These are phyloP conservation scores for Lichtheimia hyalospora DNA, from an alignment of 371 early-diverging fungal species.

Conservation along the genomic window DNA sequence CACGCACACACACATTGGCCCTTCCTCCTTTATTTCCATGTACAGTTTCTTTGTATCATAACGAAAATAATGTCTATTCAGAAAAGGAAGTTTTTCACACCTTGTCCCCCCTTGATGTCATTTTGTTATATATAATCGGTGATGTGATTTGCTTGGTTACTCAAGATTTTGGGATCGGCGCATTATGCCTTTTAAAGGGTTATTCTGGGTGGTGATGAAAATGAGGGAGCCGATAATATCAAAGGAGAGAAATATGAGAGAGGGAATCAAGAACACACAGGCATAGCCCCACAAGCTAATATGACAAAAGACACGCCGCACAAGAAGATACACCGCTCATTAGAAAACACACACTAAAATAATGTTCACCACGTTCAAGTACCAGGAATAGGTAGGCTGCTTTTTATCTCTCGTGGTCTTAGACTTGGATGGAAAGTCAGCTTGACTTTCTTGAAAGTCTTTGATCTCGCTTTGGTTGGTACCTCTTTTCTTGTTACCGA, in stretches of 20 bases:
- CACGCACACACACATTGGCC: no score
- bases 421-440: no score
- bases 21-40: not conserved
- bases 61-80: not conserved
- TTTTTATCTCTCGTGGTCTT: not conserved
- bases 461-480: no score
- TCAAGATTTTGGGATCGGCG: not conserved
- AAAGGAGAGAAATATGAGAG: not conserved
- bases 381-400: not conserved
- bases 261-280: not conserved
- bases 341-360: not conserved
- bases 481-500: no score
- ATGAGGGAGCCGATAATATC: not conserved
- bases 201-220: not conserved
- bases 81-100: not conserved
- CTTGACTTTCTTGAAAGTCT: not conserved
- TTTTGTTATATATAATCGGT: not conserved
- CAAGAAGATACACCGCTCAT: not conserved
- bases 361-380: not conserved
- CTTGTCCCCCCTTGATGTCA: no score
- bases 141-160: not conserved
- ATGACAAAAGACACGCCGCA: not conserved
- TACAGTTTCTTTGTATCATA: not conserved
- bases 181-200: no score
- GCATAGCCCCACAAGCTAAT: slow-evolving; percentile 1